Base-by-base conservation (phyloP, 163 green algal species). In the Prototheca wickerhamii region DNA sequence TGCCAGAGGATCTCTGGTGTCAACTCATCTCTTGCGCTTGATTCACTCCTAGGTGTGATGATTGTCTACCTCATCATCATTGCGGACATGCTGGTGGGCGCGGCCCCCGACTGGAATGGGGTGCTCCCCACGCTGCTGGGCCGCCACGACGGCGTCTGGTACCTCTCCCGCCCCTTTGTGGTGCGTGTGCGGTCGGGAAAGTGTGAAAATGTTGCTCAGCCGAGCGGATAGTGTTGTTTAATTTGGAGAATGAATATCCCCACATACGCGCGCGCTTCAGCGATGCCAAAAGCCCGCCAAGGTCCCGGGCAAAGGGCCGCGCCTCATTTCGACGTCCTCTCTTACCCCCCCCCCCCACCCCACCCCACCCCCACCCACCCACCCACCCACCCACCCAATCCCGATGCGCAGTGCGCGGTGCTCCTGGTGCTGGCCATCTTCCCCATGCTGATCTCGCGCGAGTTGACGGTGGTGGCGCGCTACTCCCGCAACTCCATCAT, bases 61-160 rank as follows among this genome's bases (percentile, higher is more conserved):
- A 60, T 74, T 17, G 66, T 70, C 21, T 78, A 78, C 61, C 40
- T 68, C 12, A 63, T 78, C 7, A 75, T 78, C 30, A 69, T 78
- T 12, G 50, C 34, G 0, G 72, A 78, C 46, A 63, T 78, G 40
- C 51, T 74, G 35, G 57, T 78, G 7, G 72, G 72, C 15, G 43
- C 56, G 5, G 63, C 42, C 0, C 62, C 66, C 17, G 31, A 58
- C 23, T 71, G 54, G 25, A 31, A 46, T 17, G 71, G 71, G 25
- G 25, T 78, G 61, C 69, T 78, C 46, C 66, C 72, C 34, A 63
- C 29, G 8, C 25, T 78, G 26, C 46, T 71, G 43, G 49, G 17
- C n/a, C 60, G 60, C 37, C 67, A 73, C 29, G 67, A 70, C 40
- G 40, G 32, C 42, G 37, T 65, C 12, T 71, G 66, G 66, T 67